Evolutionary conservation across 306 rosid genomes (phyloP), one percentile per base, ranked within the genome.

Genomic region (Carpinus fangiana): DNA sequence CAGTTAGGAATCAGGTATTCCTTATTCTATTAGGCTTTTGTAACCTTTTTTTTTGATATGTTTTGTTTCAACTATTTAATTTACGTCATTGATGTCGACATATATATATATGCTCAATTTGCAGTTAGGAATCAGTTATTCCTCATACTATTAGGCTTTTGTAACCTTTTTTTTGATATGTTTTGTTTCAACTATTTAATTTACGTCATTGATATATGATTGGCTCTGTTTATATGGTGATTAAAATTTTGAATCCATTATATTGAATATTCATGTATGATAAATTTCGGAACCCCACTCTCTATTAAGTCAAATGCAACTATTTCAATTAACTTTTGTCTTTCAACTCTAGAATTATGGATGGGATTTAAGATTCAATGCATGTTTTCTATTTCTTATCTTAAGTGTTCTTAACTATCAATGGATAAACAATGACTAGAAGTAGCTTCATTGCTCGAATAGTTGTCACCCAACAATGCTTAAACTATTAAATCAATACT

Each of bases 51-150:
- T 14, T 66, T 60, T 23, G 57, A 68, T 53, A 38, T 70, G 53
- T 46, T 46, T 31, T 50, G 75, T 69, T 75, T 70, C 36, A 47
- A 60, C 6, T 36, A 66, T 66, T 18, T 69, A n/a, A 8, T 45
- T 41, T 46, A 36, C 38, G 45, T 17, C 2, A 17, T 31, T 31
- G 61, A 38, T 38, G 26, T 23, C 26, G 26, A 23, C 26, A 38
- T 38, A 38, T 38, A 36, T 36, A 36, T 36, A 36, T 23, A 90
- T 92, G 96, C 97, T 94, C 66, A 94, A 92, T 86, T 85, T 92
- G 87, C 98, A 94, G 73, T 85, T 94, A 9, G 98, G 98, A 78
- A 90, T 94, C 28, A 94, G 98, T 97, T 91, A 70, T 18, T 72
- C 59, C 14, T 71, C 14, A 13, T 28, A 12, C 50, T 0, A 38